A percentile compares a stretch with the other conserved stretches of the same genome.
Evolutionary conservation across 805 yeast species (phyloP).

Genomic region (Ogataea nakhonphanomensis): DNA sequence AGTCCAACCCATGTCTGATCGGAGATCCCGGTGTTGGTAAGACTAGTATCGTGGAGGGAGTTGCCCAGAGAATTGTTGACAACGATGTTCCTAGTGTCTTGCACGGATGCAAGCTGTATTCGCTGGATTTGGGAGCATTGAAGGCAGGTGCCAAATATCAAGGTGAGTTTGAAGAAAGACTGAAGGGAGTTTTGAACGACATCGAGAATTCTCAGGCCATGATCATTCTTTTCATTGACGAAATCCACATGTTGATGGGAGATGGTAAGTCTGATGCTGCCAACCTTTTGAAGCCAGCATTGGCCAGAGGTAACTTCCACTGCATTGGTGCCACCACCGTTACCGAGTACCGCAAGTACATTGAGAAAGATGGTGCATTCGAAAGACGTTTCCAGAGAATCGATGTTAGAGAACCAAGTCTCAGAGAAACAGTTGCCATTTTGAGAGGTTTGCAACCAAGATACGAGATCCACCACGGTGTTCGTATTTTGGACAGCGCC

Average conservation of each 20-base stretch:
- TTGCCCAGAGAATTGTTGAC: conserved; percentile 94
- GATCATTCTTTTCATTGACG: conserved; percentile 92
- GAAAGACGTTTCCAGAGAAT: conserved; percentile 98
- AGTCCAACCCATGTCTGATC: conserved; percentile 92
- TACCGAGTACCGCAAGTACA: conserved; percentile 86
- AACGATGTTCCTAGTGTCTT: conserved; percentile 91
- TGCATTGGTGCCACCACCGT: conserved; percentile 98
- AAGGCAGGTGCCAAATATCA: conserved; percentile 99
- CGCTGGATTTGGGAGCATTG: conserved; percentile 91
- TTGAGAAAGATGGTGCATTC: conserved; percentile 97
- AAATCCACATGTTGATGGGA: conserved; percentile 99
- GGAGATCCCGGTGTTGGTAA: conserved; percentile 99
- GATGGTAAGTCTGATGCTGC: conserved; percentile 98
- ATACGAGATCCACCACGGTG: conserved; percentile 97
- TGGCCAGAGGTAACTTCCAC: conserved; percentile 93
- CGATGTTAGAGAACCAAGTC: conserved; percentile 91
- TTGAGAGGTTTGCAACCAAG: conserved; percentile 93
- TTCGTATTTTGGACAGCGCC: conserved; percentile 91
- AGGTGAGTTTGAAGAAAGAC: conserved; percentile 97
- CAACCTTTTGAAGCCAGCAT: conserved; percentile 91
- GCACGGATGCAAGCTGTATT: conserved; percentile 74
- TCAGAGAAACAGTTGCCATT: conserved; percentile 91
- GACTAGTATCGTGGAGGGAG: conserved; percentile 97
- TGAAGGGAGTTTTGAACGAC: conserved; percentile 93
- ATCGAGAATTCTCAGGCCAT: conserved; percentile 82